These are phyloP conservation scores for Simmondsia chinensis DNA, from an alignment of 148 eudicot genomes.

Conservation along the genomic window DNA sequence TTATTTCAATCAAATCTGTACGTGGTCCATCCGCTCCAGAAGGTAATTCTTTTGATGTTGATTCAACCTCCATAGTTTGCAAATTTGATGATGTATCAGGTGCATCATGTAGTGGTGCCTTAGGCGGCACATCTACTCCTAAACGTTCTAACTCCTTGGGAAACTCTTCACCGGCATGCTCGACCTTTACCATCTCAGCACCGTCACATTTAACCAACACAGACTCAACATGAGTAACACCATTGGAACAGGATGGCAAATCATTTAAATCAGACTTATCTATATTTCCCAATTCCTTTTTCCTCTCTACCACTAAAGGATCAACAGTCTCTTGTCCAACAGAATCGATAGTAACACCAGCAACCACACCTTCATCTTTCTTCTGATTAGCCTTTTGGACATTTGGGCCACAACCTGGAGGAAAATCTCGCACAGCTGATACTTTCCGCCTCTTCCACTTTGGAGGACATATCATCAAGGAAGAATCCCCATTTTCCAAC, in stretches of 20 bases:
- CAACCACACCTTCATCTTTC: constrained; percentile 9
- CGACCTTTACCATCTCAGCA: not conserved
- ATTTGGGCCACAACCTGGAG: constrained; percentile 67
- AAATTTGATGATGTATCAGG: not conserved
- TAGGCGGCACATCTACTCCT: not conserved
- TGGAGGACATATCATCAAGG: constrained; percentile 14
- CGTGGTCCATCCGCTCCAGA: not conserved
- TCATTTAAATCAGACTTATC: constrained; percentile 9
- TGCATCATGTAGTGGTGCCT: not conserved
- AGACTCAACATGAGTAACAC: not conserved
- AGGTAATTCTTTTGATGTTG: not conserved
- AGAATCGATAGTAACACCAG: constrained; percentile 2
- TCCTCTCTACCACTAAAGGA: constrained; percentile 11
- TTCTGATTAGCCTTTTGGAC: constrained; percentile 3
- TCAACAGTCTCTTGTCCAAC: constrained; percentile 1
- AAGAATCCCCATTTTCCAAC: constrained; percentile 24
- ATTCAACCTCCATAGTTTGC: constrained; percentile 6
- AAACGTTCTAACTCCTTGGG: not conserved
- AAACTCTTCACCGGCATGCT: constrained; percentile 10
- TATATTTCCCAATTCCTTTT: constrained; percentile 8
- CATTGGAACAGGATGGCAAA: not conserved
- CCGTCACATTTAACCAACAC: not conserved
- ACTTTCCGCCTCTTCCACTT: constrained; percentile 50
- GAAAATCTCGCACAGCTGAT: constrained; percentile 57
- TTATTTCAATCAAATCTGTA: not conserved